These are phyloP conservation scores for Trichoderma sp. DNA, from an alignment of 2,329 filamentous ascomycete species.

Conservation along the genomic window DNA sequence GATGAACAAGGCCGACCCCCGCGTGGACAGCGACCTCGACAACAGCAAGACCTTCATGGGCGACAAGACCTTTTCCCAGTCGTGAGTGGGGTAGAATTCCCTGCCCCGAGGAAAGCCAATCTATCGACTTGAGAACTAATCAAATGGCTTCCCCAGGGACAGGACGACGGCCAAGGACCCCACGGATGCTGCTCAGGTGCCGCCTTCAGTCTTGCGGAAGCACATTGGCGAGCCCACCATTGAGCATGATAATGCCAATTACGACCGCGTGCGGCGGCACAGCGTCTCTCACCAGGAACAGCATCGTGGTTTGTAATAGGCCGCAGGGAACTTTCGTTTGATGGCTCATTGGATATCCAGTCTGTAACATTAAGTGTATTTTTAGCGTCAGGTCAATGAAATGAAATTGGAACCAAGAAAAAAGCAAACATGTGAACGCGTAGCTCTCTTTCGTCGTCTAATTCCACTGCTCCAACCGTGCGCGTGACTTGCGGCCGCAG, in stretches of 20 bases:
- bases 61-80: slow-evolving; percentile 45
- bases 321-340: background rate
- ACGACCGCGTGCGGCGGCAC: slow-evolving; percentile 47
- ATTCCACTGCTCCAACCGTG: background rate
- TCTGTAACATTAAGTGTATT: slow-evolving; percentile 9
- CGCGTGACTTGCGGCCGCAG: background rate
- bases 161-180: slow-evolving; percentile 40
- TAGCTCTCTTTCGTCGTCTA: background rate
- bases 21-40: slow-evolving; percentile 55
- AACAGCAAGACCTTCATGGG: slow-evolving; percentile 53
- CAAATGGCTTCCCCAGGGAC: background rate
- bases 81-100: slow-evolving; percentile 31
- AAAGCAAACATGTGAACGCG: background rate
- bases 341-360: background rate
- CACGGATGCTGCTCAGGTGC: slow-evolving; percentile 55
- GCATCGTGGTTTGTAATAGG: slow-evolving; percentile 44
- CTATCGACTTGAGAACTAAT: background rate
- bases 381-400: slow-evolving; percentile 16
- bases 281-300: slow-evolving; percentile 48
- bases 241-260: slow-evolving; percentile 42
- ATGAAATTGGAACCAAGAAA: background rate
- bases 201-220: slow-evolving; percentile 51
- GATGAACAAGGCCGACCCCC: slow-evolving; percentile 54
- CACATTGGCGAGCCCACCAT: slow-evolving; percentile 46
- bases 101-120: background rate